Base-by-base conservation (phyloP, 805 yeast genomes). In the Hanseniaspora vineae region DNA sequence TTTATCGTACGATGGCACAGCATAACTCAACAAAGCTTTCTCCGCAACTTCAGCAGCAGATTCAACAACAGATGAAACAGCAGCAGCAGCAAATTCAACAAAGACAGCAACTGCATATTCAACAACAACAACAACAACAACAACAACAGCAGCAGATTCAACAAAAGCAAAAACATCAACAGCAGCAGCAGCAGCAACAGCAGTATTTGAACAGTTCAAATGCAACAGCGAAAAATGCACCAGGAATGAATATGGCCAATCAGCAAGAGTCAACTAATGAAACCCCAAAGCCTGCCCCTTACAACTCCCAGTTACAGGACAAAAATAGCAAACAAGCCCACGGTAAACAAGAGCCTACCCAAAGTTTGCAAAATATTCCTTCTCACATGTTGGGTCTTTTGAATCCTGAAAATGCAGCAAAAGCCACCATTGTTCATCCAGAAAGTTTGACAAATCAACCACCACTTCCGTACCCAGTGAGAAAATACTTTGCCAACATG, bases 401-500 rank as follows among this genome's bases (percentile, higher is more conserved):
- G 1, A 39, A 49, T 6, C 33, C 44, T n/a, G 45, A 46, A 20
- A 42, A 42, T 29, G 42, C 31, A 29, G 45, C 31, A 4, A 39
- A 29, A 29, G 35, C 49, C 31, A 14, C 49, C 47, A 31, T 53
- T 33, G 12, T 52, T 42, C 45, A 46, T 18, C 35, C 44, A 9
- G 35, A 54, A 42, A 44, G 51, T 42, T 29, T 50, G 47, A 31
- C 49, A 42, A 44, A 46, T 18, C 44, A 44, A 31, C 48, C 39
- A 44, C 54, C 52, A 31, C 45, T 59, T 33, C 58, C 61, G 31
- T 64, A 58, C 39, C 55, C 58, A 11, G 52, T 53, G 33, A 61
- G 72, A 49, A 67, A 66, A 50, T 65, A 66, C 43, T 62, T 72
- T 29, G 69, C 78, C 0, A 72, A 75, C 47, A 65, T 71, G 37